Evolutionary conservation across 176 grass and related monocot genomes (phyloP), one percentile per base, ranked within the genome.

Genomic region (Dendrocalamus sinicus): DNA sequence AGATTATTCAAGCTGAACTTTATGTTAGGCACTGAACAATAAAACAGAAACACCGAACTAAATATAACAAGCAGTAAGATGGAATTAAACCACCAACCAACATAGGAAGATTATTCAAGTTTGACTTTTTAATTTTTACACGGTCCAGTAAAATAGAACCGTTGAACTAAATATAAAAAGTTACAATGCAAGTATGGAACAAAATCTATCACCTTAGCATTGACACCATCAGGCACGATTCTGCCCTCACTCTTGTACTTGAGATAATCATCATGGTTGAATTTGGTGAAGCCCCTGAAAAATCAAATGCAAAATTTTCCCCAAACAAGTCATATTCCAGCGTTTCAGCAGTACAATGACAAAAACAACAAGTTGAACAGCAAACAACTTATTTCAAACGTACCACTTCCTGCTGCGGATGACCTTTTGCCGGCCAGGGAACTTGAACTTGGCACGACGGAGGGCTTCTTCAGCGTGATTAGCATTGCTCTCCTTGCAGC

Each of bases 361-460:
- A 39, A 17, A 32, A 52, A 8, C 23, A 76, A 4, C 9, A 4
- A 58, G 28, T 75, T 58, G 5, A 45, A 43, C 12, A 45, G 32
- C 16, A 55, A n/a, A 22, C 9, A 50, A 12, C 39, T 48, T 19
- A 58, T 64, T 73, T 66, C 14, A 2, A 44, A 61, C 79, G 8
- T 89, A 88, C 88, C 88, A 90, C 73, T 86, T 86, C 40, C 71
- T 82, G 26, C 72, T 83, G 70, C 39, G 23, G 26, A 91, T 87
- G 78, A 87, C 67, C 59, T 87, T 90, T 77, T 87, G 84, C 1
- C 79, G 30, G 6, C 79, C 77, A 50, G 84, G 89, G 83, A 86
- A 87, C 89, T 91, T 91, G 78, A 91, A 91, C 63, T 87, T 91
- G 50, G 82, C 84, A 59, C 53, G 70, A 17, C 78, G 79, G 16